Evolutionary conservation across 768 basidiomycete genomes (phyloP).

Genomic region (Termitomyces sp.): DNA sequence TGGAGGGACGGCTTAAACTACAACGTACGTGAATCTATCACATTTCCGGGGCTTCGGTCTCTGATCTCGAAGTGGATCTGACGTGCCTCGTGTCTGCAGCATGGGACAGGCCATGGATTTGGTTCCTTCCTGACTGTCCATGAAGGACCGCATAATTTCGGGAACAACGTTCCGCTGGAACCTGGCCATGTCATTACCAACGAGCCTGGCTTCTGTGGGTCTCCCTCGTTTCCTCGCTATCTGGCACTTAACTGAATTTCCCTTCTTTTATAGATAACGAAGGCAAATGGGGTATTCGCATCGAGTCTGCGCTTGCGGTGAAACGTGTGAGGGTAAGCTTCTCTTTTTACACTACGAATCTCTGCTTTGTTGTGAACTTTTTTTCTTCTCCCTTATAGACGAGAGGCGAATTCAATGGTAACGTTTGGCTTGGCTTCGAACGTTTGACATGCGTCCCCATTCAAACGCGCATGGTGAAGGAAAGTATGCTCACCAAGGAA

Average conservation of each 20-base stretch:
- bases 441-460: slow-evolving; percentile 94
- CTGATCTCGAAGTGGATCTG: slow-evolving; percentile 2
- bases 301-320: slow-evolving; percentile 43
- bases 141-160: slow-evolving; percentile 81
- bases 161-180: slow-evolving; percentile 60
- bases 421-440: slow-evolving; percentile 87
- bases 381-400: slow-evolving; percentile 46
- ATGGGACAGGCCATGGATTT: slow-evolving; percentile 91
- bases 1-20: slow-evolving; percentile 88
- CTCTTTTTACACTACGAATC: not conserved
- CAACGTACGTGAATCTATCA: slow-evolving; percentile 41
- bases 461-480: slow-evolving; percentile 86
- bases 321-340: slow-evolving; percentile 1
- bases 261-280: slow-evolving; percentile 50
- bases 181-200: slow-evolving; percentile 93
- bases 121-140: slow-evolving; percentile 85
- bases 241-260: slow-evolving; percentile 7
- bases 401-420: slow-evolving; percentile 64
- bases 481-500: slow-evolving; percentile 75
- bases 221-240: slow-evolving; percentile 10
- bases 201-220: slow-evolving; percentile 88
- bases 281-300: slow-evolving; percentile 85
- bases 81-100: slow-evolving; percentile 36
- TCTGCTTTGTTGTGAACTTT: not conserved
- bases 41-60: not conserved